phyloP scores from a whole-genome alignment of 352 stramenopile genomes.

The Phytopythium kandeliae region DNA sequence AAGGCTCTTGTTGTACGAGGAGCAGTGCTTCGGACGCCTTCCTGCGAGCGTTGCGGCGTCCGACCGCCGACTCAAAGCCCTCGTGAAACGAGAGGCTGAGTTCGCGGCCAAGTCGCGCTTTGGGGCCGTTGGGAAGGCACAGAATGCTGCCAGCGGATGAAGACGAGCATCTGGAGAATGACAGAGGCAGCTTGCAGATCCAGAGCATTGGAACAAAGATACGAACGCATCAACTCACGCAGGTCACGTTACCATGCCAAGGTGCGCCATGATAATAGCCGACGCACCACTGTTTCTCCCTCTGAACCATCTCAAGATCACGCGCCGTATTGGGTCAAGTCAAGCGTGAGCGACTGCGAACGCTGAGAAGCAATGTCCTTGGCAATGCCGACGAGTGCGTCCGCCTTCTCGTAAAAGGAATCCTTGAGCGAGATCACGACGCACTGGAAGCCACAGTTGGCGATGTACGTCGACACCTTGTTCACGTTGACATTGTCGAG shows the following conservation, averaged over 20 bases:
- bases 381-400: slow-evolving; percentile 91
- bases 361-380: slow-evolving; percentile 76
- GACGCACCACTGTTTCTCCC: background rate
- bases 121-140: slow-evolving; percentile 14
- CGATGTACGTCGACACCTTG: slow-evolving; percentile 97
- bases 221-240: background rate
- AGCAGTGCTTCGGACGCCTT: slow-evolving; percentile 35
- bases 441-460: slow-evolving; percentile 95
- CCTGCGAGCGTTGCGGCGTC: slow-evolving; percentile 21
- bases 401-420: slow-evolving; percentile 95
- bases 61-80: slow-evolving; percentile 42
- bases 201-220: background rate
- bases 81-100: slow-evolving; percentile 61
- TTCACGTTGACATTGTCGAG: slow-evolving; percentile 99
- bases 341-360: slow-evolving; percentile 71
- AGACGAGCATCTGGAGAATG: background rate
- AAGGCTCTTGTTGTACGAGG: slow-evolving; percentile 53
- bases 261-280: slow-evolving; percentile 1
- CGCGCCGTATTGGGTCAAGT: slow-evolving; percentile 69
- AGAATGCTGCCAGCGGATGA: background rate
- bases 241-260: slow-evolving; percentile 2
- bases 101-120: slow-evolving; percentile 47
- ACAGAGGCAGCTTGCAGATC: background rate
- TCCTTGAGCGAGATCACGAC: slow-evolving; percentile 99
- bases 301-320: background rate